Conservation (phyloP, 2,329 filamentous ascomycete genomes). For the Botrytis fragariae region DNA sequence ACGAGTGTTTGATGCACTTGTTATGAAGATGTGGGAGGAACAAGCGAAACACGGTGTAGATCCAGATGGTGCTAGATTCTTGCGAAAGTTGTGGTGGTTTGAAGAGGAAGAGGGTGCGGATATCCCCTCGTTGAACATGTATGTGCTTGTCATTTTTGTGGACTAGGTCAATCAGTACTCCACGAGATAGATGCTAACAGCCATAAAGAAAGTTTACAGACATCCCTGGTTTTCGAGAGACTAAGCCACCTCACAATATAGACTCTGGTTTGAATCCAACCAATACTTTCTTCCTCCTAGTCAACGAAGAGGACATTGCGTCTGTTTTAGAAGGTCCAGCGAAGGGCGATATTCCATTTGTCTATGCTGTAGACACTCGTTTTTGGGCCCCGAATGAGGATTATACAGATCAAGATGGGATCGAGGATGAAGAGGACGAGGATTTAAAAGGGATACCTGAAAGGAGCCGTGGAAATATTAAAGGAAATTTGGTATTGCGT, state of each 20-base stretch:
- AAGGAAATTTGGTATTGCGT: too few species aligned
- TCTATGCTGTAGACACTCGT: background rate
- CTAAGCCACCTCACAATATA: accelerated
- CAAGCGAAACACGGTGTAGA: background rate
- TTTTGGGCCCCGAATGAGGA: too few species aligned
- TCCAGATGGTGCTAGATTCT: background rate
- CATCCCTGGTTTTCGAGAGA: background rate
- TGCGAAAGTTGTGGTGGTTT: background rate
- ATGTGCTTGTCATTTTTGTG: background rate
- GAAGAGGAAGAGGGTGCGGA: background rate
- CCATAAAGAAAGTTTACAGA: background rate
- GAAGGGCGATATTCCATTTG: background rate
- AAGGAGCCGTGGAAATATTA: too few species aligned
- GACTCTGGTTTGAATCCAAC: background rate
- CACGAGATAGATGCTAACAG: background rate
- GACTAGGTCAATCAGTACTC: background rate
- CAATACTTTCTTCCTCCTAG: background rate
- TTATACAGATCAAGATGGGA: too few species aligned
- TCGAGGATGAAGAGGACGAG: too few species aligned
- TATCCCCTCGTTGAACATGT: background rate
- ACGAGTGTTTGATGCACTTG: background rate
- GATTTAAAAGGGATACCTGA: too few species aligned
- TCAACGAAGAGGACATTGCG: background rate
- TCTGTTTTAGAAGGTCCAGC: background rate
- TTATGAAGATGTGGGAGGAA: background rate